Percentiles rank a stretch among this genome's conserved stretches.
Evolutionary conservation across 805 yeast genomes (phyloP).

Genomic region (Hanseniaspora pseudoguilliermondii): DNA sequence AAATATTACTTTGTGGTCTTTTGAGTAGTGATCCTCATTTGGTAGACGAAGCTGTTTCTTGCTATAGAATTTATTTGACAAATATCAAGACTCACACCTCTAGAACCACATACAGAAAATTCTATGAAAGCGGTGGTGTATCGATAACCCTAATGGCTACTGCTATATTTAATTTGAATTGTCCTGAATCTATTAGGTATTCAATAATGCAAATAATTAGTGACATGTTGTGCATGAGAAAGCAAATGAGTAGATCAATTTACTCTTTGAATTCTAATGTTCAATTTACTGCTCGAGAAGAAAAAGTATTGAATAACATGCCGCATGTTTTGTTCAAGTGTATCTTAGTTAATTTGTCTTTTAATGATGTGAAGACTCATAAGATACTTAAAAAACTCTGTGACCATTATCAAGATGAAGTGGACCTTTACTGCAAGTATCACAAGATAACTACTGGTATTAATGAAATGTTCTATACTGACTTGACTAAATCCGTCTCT

Average conservation of each 20-base stretch:
- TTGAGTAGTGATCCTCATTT: conserved; percentile 20
- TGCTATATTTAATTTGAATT: conserved; percentile 24
- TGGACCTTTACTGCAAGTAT: conserved; percentile 22
- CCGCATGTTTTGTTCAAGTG: conserved; percentile 38
- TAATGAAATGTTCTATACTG: conserved; percentile 24
- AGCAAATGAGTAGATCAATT: conserved; percentile 23
- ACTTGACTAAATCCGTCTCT: conserved; percentile 34
- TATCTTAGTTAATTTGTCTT: conserved; percentile 38
- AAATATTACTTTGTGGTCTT: conserved; percentile 25
- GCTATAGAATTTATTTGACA: conserved; percentile 28
- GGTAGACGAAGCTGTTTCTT: conserved; percentile 24
- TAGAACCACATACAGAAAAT: conserved; percentile 22
- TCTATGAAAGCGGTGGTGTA: conserved; percentile 26
- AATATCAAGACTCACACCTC: conserved; percentile 23
- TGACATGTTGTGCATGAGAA: conserved; percentile 26
- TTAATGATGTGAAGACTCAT: conserved; percentile 40
- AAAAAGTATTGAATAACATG: conserved; percentile 25
- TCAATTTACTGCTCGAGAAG: conserved; percentile 21
- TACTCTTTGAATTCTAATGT: conserved; percentile 20
- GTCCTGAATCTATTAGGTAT: conserved; percentile 26
- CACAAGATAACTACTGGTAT: conserved; percentile 18
- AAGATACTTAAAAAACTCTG: conserved; percentile 35
- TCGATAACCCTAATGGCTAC: conserved; percentile 30
- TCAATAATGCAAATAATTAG: conserved; percentile 27
- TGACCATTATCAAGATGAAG: conserved; percentile 20